A percentile compares a stretch with the other conserved stretches of the same genome.
These are phyloP conservation scores for Trametes maxima DNA, from an alignment of 768 basidiomycete species.

Conservation along the genomic window DNA sequence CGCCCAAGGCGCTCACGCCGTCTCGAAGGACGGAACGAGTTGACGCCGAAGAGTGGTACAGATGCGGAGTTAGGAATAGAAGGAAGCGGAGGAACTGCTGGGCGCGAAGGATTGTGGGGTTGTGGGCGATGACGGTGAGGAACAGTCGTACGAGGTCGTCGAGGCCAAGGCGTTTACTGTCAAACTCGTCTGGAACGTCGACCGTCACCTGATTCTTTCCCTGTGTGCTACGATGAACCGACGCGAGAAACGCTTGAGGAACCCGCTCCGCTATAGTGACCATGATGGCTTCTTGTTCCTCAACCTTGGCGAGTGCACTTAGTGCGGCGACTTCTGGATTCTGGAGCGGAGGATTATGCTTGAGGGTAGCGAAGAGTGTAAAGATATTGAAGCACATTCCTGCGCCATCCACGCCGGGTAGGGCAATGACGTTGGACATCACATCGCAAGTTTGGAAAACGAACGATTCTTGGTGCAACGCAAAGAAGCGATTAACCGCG, in stretches of 20 bases:
- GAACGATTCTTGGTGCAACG: constrained; percentile 71
- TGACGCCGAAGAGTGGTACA: constrained; percentile 57
- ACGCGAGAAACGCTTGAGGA: constrained; percentile 67
- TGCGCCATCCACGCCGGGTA: constrained; percentile 49
- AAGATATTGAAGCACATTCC: constrained; percentile 61
- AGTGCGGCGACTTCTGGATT: constrained; percentile 68
- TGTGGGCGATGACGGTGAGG: constrained; percentile 79
- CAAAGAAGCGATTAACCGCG: constrained; percentile 69
- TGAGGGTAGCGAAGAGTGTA: constrained; percentile 59
- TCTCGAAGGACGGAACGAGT: constrained; percentile 61
- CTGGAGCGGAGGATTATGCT: constrained; percentile 35
- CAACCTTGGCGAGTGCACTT: constrained; percentile 57
- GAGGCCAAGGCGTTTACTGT: constrained; percentile 54
- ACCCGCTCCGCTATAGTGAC: constrained; percentile 71
- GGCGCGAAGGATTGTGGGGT: constrained; percentile 64
- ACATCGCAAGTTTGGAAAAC: constrained; percentile 73
- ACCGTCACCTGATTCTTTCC: constrained; percentile 43
- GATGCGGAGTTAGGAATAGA: constrained; percentile 53
- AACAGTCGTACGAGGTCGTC: constrained; percentile 73
- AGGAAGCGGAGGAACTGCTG: constrained; percentile 70
- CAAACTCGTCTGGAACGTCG: constrained; percentile 55
- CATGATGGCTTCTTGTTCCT: constrained; percentile 74
- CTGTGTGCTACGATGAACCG: constrained; percentile 43
- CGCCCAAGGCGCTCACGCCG: constrained; percentile 68
- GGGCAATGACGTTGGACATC: constrained; percentile 54